Conservation (phyloP, 441 rosid species). For the Rhodomyrtus psidioides region DNA sequence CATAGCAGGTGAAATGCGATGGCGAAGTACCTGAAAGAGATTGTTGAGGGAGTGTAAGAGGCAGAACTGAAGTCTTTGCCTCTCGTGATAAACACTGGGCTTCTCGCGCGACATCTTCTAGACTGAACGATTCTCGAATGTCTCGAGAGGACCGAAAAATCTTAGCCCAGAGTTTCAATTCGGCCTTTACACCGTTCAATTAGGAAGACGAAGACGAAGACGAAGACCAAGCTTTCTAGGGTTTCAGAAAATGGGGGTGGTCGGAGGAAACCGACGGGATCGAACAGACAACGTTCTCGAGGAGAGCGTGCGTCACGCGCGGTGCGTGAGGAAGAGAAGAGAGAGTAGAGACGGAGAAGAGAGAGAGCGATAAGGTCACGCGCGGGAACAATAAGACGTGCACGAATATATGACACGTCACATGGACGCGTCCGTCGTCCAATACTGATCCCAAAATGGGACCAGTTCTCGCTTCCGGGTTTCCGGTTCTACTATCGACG, state of each 20-base stretch:
- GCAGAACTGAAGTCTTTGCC: slow-evolving; percentile 72
- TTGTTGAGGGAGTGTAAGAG: slow-evolving; percentile 87
- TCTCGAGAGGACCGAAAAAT: no score
- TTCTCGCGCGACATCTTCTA: slow-evolving; percentile 25
- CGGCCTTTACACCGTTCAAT: no score
- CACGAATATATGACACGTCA: background rate
- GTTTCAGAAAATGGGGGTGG: background rate
- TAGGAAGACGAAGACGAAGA: background rate
- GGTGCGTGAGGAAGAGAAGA: background rate
- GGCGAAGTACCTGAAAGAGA: slow-evolving; percentile 67
- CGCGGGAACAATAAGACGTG: background rate
- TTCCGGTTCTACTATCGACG: background rate
- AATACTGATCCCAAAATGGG: no score
- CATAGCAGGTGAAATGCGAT: background rate
- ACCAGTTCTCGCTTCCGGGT: no score
- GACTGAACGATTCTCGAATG: background rate
- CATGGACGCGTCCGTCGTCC: background rate
- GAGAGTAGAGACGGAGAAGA: no score
- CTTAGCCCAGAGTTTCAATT: no score
- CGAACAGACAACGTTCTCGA: background rate
- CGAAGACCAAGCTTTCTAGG: background rate
- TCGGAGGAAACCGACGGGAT: background rate
- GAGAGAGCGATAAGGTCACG: background rate
- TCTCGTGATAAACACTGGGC: slow-evolving; percentile 66
- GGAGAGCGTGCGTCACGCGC: background rate